Conservation (phyloP, 257 asterid species). For the Solanum infundibuliforme region DNA sequence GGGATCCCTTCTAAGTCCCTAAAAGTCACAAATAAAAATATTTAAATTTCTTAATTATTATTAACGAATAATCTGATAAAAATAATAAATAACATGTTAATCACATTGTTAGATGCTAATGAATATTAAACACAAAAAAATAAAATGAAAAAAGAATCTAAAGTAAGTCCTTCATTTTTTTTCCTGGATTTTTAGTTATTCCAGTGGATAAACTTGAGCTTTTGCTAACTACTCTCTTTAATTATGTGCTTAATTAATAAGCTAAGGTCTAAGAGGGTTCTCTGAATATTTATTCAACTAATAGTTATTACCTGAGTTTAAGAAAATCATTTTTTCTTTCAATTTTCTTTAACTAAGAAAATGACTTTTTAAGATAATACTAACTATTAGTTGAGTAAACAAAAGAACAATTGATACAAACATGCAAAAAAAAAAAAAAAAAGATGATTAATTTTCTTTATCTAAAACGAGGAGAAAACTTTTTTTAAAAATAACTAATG, state of each 20-base stretch:
- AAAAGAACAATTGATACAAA: not conserved
- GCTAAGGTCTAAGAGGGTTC: not conserved
- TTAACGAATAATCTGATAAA: not conserved
- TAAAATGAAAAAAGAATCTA: not conserved
- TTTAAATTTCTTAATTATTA: no score
- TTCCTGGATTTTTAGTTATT: not conserved
- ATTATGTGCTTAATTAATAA: not conserved
- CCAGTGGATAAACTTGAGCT: not conserved
- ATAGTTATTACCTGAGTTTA: no score
- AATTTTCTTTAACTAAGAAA: no score
- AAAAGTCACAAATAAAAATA: not conserved
- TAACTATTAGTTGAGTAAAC: no score
- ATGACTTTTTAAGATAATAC: no score
- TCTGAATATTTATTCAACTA: no score
- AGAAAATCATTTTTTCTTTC: no score
- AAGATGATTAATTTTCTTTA: not conserved
- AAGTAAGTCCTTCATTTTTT: not conserved
- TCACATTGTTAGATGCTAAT: not conserved
- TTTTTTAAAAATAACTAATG: not conserved
- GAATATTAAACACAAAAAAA: not conserved
- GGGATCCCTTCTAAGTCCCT: conserved; percentile 49
- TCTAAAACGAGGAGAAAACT: not conserved
- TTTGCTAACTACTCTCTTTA: not conserved
- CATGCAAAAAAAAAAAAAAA: not conserved
- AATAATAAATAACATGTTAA: not conserved